Base-by-base conservation (phyloP, 2,329 filamentous ascomycete genomes). In the Sphaerulina vaccinii region DNA sequence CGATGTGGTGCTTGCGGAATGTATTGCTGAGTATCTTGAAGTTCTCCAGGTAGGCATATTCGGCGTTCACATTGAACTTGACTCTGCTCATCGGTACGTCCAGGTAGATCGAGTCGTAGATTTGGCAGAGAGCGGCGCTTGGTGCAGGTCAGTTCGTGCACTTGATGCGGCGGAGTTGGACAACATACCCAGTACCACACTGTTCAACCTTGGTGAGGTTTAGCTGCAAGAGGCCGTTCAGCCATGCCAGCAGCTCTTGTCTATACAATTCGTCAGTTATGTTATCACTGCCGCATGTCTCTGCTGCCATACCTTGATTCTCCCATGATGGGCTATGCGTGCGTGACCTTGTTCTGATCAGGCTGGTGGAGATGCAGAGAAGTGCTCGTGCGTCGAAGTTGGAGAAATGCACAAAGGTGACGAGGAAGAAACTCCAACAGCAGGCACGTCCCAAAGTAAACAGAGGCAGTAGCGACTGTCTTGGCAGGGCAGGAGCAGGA, bases 171-270 rank as follows among this genome's bases (percentile, higher is more conserved):
- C 29, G 41, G 63, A 60, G 62, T 58, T 63, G 62, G 49, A 67
- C 79, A 65, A 13, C 44, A 16, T 85, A 97, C 92, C 92, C 93
- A 68, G 92, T 97, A 72, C 93, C 93, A 73, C 92, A 97, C 81
- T 99, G 93, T 78, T 99, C 93, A 71, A 99, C 90, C 76, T 96
- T 97, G 67, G 81, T 97, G 67, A 99, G 85, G 78, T 97, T 99
- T 68, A 99, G 86, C 78, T 96, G 90, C 45, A 99, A 85, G 58
- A 99, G 87, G 80, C 88, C 92, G 80, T 99, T 99, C 62, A 97
- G 79, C 93, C 93, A 99, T 76, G 85, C 82, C 65, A 99, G 80
- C 65, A 99, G 84, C 78, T 99, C 93, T 77, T 99, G 93, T 79
- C 93, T 97, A 66, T 19, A 23, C n/a, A 27, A 19, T 45, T 13